Evolutionary conservation across 805 yeast genomes (phyloP), one percentile per base, ranked within the genome.

Genomic region (Hanseniaspora meyeri): DNA sequence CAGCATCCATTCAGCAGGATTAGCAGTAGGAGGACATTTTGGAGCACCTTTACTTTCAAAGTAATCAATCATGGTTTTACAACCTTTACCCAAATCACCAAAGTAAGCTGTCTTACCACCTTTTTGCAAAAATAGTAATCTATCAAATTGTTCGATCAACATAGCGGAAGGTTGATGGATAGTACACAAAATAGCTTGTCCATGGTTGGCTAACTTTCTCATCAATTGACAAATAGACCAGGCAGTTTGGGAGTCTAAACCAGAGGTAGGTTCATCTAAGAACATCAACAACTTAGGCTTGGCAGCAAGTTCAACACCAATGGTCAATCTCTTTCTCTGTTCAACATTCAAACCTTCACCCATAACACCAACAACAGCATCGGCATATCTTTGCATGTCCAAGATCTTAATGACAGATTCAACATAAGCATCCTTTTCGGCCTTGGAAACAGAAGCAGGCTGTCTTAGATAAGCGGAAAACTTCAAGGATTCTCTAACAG

Each of bases 1-100:
- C 69, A 88, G 74, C 95, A 88, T 88, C 93, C 95, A 88, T 72
- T 87, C 95, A 14, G 90, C 91, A 36, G 91, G 93, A 61, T 85
- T 85, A 5, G 87, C 88, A 43, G 74, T 74, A 7, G 74, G 70
- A 20, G 90, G 89, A 71, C 90, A 85, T 56, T 72, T 71, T 29
- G 74, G 77, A 43, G 89, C 79, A 55, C 88, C 89, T 60, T 83
- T 68, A 4, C 67, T 65, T 66, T 84, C 88, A 63, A 85, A 83
- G 65, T 84, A 84, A 52, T 77, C 69, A 57, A 83, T 82, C 72
- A 84, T 73, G 3, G 79, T 74, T 46, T 67, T 64, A 62, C 79
- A 81, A 62, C 81, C 77, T 39, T 75, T 68, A 56, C 91, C 90
- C 59, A 82, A 70, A 50, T 82, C 85, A 59, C 90, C 91, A 66